phyloP scores from a whole-genome alignment of 2,329 filamentous ascomycete species.

The Bipolaris oryzae region DNA sequence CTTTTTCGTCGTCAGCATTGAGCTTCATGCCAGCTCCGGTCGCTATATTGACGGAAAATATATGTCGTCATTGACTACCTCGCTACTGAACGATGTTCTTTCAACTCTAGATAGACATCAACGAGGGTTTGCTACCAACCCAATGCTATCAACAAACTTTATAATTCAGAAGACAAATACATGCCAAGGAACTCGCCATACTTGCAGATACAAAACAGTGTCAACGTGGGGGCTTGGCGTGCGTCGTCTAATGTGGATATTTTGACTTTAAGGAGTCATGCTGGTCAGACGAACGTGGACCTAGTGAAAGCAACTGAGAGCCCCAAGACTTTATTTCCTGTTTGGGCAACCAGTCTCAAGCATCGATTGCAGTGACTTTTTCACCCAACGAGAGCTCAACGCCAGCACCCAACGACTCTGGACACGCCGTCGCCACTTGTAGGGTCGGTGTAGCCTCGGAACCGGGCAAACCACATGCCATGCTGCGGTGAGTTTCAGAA shows the following conservation, averaged over 20 bases:
- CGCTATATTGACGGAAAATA: background rate
- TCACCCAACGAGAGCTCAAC: conserved; percentile 5
- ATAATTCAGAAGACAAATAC: background rate
- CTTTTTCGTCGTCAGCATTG: background rate
- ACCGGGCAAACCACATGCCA: background rate
- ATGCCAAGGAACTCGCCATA: background rate
- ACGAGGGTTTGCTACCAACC: background rate
- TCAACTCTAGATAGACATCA: background rate
- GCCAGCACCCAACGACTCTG: background rate
- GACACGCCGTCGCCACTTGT: background rate
- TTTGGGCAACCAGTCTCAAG: conserved; percentile 2
- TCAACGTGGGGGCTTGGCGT: background rate
- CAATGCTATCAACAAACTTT: background rate
- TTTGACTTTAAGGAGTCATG: background rate
- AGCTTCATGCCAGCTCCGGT: background rate
- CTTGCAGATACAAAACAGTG: background rate
- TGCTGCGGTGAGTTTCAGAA: background rate
- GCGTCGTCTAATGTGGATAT: background rate
- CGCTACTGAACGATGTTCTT: background rate
- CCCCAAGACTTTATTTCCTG: background rate
- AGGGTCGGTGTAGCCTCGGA: conserved; percentile 1
- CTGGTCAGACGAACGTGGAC: background rate
- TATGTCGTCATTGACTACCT: background rate
- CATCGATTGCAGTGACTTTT: conserved; percentile 2
- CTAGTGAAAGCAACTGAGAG: background rate